These are phyloP conservation scores for Eimeria mitis DNA, from an alignment of 169 alveolate species.

Conservation along the genomic window DNA sequence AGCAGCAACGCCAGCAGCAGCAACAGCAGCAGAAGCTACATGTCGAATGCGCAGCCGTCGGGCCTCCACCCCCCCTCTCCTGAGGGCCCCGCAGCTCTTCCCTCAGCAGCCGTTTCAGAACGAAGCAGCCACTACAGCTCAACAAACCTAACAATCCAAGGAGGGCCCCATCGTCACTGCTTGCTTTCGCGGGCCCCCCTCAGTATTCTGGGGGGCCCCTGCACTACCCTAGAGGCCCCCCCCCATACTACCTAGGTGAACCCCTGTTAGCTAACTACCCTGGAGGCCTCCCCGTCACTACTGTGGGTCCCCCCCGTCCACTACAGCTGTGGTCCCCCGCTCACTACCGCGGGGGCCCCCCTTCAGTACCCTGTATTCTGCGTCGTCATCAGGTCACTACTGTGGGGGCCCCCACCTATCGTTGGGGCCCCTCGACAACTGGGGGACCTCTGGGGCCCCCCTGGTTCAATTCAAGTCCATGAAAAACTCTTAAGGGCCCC, in stretches of 20 bases:
- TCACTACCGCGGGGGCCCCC: not conserved
- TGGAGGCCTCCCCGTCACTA: not conserved
- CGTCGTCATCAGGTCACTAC: too few relatives aligned
- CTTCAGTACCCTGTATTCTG: not conserved
- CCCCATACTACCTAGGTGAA: not conserved
- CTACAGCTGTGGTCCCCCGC: too few relatives aligned
- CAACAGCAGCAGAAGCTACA: conserved; percentile 2
- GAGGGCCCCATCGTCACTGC: too few relatives aligned
- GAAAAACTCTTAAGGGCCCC: too few relatives aligned
- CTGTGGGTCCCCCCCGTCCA: not conserved
- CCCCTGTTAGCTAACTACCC: not conserved
- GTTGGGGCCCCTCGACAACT: too few relatives aligned
- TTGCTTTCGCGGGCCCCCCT: too few relatives aligned
- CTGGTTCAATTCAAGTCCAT: not conserved
- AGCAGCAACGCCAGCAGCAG: not conserved
- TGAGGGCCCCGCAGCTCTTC: not conserved
- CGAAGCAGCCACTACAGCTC: too few relatives aligned
- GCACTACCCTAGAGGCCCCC: not conserved
- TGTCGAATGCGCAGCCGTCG: not conserved
- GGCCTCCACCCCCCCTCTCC: not conserved
- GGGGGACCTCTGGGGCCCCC: not conserved
- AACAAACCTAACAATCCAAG: too few relatives aligned
- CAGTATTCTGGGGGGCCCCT: not conserved
- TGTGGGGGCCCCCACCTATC: not conserved
- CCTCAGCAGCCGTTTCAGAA: too few relatives aligned